Base-by-base conservation (phyloP, 306 rosid genomes). In the Glycyrrhiza uralensis region DNA sequence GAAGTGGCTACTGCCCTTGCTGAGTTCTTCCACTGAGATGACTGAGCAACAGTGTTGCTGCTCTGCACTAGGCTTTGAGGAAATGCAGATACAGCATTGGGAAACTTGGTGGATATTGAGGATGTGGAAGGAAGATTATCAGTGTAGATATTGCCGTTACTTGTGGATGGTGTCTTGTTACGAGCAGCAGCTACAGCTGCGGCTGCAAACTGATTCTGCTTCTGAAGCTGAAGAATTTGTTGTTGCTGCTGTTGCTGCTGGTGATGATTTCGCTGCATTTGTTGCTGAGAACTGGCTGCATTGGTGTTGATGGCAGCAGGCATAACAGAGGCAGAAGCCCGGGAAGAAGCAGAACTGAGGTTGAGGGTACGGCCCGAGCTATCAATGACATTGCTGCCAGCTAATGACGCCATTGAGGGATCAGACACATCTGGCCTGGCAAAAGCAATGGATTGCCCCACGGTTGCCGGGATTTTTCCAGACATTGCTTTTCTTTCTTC, bases 11-110 rank as follows among this genome's bases (percentile, higher is more conserved):
- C 50, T 72, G 86, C 59, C 85, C 93, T 82, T 11, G 52, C 74
- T 71, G 96, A 69, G 79, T 75, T 95, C 76, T 95, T 95, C 99
- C 97, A 92, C 81, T 89, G 99, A 62, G 96, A 72, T 57, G 96
- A 86, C 55, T 95, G 97, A 51, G 87, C 71, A 58, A 90, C 88
- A 61, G 86, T 76, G 86, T 77, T 75, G 76, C 78, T 81, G 76
- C 91, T 79, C 72, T 89, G 97, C 55, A 81, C 87, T 38, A 91
- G 87, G 84, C 85, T 88, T 76, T 84, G 96, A 26, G 92, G 86
- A 74, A 88, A 91, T 1, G 87, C 75, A 10, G 97, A 85, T 10
- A 88, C 75, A 12, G 93, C 74, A 76, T 81, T 95, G 12, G 96
- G 74, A 78, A 87, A 95, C 84, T 95, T 95, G 1, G 86, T 73